phyloP scores from a whole-genome alignment of 2,329 filamentous ascomycete species.

The Keithomyces neogunnii region DNA sequence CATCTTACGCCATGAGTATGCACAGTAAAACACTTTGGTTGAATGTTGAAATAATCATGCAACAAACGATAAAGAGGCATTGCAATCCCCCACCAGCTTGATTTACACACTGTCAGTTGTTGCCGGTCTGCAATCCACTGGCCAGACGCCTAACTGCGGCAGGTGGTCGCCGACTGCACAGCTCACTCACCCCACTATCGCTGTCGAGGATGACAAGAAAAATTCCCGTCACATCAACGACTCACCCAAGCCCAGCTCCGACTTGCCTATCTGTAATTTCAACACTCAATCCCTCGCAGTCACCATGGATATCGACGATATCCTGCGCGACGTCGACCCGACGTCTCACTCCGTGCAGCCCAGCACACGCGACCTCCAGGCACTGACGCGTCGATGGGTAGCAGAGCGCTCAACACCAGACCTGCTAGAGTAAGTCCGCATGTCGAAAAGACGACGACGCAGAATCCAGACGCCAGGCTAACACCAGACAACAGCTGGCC shows the following conservation, averaged over 20 bases:
- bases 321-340: constrained; percentile 65
- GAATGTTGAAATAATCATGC: no score
- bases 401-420: constrained; percentile 86
- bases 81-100: no score
- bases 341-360: constrained; percentile 42
- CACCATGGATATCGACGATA: constrained; percentile 71
- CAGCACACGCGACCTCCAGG: constrained; percentile 70
- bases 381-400: constrained; percentile 85
- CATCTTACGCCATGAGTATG: no score
- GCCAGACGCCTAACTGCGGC: no score
- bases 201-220: not conserved
- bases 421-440: constrained; percentile 59
- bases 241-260: not conserved
- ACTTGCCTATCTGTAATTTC: not conserved
- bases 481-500: constrained; percentile 43
- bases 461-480: not conserved
- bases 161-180: no score
- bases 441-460: not conserved
- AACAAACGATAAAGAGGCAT: no score
- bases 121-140: no score
- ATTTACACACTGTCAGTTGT: no score
- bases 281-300: not conserved
- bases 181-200: not conserved
- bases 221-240: not conserved
- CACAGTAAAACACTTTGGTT: no score